Base-by-base conservation (phyloP, 352 stramenopile genomes). In the Globisporangium sylvaticum region DNA sequence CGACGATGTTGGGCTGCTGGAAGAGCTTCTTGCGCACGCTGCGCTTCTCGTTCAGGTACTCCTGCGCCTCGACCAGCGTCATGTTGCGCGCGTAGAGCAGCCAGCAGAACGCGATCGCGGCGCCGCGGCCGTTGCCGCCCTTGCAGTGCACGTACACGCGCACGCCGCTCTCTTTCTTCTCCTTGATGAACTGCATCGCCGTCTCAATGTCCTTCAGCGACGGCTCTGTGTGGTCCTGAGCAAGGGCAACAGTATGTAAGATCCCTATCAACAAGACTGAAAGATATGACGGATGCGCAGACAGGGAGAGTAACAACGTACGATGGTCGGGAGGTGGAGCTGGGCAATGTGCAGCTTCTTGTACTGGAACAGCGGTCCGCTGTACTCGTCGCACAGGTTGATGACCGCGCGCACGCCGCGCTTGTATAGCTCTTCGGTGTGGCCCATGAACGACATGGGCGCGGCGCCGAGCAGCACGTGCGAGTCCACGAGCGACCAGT, bases 81-180 rank as follows among this genome's bases (percentile, higher is more conserved):
- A 91, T 88, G 14, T 79, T 78, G 62, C 87, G 87, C 32, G 73
- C 70, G 12, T 84, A 74, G 18, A 98, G 73, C 6, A 98, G 69
- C 93, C 93, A 98, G 57, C 90, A 97, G 67, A 97, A 96, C 1
- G 88, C 93, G 58, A 96, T 87, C 1, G 95, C 92, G 29, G 92
- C 95, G 32, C 84, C 97, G 58, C 96, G 85, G n/a, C 96, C 96
- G 68, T 98, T 96, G 39, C 96, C 96, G 39, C 92, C 91, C 77
- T 98, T 97, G 82, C 96, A 99, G 72, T 98, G 96, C 55, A 99
- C 93, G 67, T 98, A 98, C n/a, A 98, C 96, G 32, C 87, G 79
- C 39, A 92, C 90, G 25, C 94, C 94, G 60, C 76, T 74, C 27
- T 84, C 69, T 50, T 91, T 79, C 68, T 98, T 90, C 58, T 94